Evolutionary conservation across 768 basidiomycete genomes (phyloP).

Genomic region (Chalciporus piperatus): DNA sequence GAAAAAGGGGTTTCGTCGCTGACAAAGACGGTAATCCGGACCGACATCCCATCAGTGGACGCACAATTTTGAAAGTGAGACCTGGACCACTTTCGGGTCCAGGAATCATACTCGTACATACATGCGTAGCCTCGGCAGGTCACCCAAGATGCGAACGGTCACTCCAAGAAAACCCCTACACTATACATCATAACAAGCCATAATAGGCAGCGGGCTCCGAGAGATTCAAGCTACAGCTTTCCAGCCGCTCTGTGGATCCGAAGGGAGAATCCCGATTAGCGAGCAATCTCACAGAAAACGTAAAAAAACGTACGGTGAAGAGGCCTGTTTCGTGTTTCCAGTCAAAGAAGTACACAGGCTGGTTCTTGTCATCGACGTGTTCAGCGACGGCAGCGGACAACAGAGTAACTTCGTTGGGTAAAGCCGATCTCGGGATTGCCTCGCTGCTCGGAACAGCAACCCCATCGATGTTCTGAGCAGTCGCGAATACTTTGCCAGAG

Average conservation of each 20-base stretch:
- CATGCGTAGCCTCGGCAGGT: no score
- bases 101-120: no score
- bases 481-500: slow-evolving; percentile 12
- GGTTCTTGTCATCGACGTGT: slow-evolving; percentile 8
- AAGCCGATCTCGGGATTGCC: slow-evolving; percentile 9
- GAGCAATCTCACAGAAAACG: not conserved
- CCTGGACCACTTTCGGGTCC: no score
- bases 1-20: no score
- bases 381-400: slow-evolving; percentile 24
- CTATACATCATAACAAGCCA: no score
- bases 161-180: no score
- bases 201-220: no score
- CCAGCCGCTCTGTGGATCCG: slow-evolving; percentile 4
- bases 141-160: no score
- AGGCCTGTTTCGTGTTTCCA: slow-evolving; percentile 19
- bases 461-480: slow-evolving; percentile 13
- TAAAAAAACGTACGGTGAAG: slow-evolving; percentile 17
- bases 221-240: not conserved
- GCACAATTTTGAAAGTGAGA: no score
- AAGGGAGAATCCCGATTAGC: not conserved
- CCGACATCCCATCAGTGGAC: no score
- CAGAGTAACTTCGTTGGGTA: slow-evolving; percentile 20
- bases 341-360: slow-evolving; percentile 21
- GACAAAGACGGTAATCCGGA: no score
- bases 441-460: not conserved